Percentiles rank a stretch among this genome's conserved stretches.
These are phyloP conservation scores for Pseudonitzschia multistriata DNA, from an alignment of 108 stramenopile genomes.

Conservation along the genomic window DNA sequence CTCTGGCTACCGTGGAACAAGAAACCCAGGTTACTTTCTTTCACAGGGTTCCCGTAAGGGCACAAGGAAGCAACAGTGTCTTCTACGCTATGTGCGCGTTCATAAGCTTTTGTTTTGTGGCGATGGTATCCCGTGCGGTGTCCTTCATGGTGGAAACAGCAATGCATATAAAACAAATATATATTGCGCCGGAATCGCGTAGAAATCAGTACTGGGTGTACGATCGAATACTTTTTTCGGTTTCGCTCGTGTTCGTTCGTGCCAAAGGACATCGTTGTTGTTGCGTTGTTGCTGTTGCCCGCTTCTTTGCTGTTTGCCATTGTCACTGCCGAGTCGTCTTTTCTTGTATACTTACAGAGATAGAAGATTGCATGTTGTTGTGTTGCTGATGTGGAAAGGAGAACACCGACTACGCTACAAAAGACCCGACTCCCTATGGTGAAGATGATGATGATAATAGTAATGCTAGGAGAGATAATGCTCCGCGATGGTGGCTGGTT, in stretches of 20 bases:
- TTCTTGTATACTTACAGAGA: conserved; percentile 35
- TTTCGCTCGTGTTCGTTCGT: background rate
- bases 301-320: background rate
- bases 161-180: no score
- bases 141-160: no score
- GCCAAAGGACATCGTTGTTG: background rate
- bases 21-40: no score
- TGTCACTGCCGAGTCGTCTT: no score
- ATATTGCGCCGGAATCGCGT: background rate
- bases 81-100: no score
- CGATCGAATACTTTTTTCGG: conserved; percentile 3
- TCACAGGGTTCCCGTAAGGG: no score
- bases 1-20: no score
- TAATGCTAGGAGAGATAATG: background rate
- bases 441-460: background rate
- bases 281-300: background rate
- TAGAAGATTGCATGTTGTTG: conserved; percentile 52
- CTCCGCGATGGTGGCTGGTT: no score
- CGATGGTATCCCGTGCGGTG: no score
- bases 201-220: conserved; percentile 15
- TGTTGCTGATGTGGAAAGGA: conserved; percentile 8
- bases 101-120: no score
- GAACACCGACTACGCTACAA: background rate
- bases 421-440: background rate
- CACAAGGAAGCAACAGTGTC: no score